Evolutionary conservation across 176 grass and related monocot species (phyloP).

Genomic region (Neostapfia colusana): DNA sequence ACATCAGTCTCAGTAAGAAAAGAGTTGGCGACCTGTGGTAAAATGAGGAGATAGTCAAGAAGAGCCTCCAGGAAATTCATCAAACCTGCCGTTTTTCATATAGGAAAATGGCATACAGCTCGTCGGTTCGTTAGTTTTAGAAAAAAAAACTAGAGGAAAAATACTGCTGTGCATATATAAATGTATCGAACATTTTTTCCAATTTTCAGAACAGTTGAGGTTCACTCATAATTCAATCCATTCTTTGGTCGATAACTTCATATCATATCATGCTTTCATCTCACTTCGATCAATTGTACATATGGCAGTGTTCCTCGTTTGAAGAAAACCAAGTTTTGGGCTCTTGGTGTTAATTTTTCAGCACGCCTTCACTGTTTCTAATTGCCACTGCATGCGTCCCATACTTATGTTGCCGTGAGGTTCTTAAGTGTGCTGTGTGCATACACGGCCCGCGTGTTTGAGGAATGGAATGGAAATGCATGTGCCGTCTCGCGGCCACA

Average conservation of each 20-base stretch:
- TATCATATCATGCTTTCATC: not conserved
- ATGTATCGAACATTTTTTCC: constrained; percentile 4
- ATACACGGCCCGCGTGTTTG: too few relatives aligned
- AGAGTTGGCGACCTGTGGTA: constrained; percentile 28
- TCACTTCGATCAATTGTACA: not conserved
- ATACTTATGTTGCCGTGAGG: not conserved
- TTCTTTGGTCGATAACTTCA: constrained; percentile 39
- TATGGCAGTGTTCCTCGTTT: not conserved
- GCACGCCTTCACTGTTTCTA: not conserved
- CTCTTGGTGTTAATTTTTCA: not conserved
- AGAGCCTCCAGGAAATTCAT: constrained; percentile 28
- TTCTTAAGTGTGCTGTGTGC: not conserved
- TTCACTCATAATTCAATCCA: constrained; percentile 32
- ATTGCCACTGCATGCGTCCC: too few relatives aligned
- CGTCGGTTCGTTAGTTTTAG: too few relatives aligned
- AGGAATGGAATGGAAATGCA: too few relatives aligned
- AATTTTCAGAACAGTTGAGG: constrained; percentile 44
- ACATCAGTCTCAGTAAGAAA: constrained; percentile 37
- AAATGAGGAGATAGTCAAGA: constrained; percentile 31
- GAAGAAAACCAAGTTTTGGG: not conserved
- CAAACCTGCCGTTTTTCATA: constrained; percentile 17
- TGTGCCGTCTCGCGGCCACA: too few relatives aligned
- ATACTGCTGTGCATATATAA: constrained; percentile 18
- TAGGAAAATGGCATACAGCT: too few relatives aligned
- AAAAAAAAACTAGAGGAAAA: constrained; percentile 9